Evolutionary conservation across 108 stramenopile genomes (phyloP).

Genomic region (Seminavis robusta): DNA sequence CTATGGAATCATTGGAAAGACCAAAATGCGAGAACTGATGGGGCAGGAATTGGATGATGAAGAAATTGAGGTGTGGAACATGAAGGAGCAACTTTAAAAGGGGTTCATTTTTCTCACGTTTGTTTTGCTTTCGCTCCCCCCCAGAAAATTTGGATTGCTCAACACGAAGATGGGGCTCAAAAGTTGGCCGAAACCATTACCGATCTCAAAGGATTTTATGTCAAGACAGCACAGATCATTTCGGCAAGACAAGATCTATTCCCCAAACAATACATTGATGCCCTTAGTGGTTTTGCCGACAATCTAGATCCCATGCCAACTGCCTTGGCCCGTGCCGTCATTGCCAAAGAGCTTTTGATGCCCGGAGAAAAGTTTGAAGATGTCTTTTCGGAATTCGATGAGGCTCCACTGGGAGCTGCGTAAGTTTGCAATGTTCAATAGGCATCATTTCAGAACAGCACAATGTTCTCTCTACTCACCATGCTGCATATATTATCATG

Average conservation of each 20-base stretch:
- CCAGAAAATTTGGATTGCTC: constrained; percentile 55
- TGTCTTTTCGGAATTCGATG: constrained; percentile 88
- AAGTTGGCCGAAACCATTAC: constrained; percentile 71
- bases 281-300: constrained; percentile 77
- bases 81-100: too few relatives aligned
- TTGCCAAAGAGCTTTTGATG: constrained; percentile 56
- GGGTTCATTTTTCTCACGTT: too few relatives aligned
- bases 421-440: neutral
- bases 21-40: constrained; percentile 58
- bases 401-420: constrained; percentile 58
- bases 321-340: constrained; percentile 68
- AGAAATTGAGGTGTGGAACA: constrained; percentile 44
- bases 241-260: constrained; percentile 68
- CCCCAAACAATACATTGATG: constrained; percentile 86
- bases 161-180: constrained; percentile 71
- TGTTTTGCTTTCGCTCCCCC: too few relatives aligned
- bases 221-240: constrained; percentile 91
- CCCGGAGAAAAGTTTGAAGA: constrained; percentile 67
- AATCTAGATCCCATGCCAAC: constrained; percentile 87
- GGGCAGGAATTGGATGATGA: constrained; percentile 46
- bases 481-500: too few relatives aligned
- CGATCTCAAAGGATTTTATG: constrained; percentile 92
- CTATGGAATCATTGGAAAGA: constrained; percentile 57
- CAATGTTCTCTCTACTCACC: too few relatives aligned
- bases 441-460: neutral